phyloP scores from a whole-genome alignment of 2,329 filamentous ascomycete genomes.

The Clonostachys chloroleuca region DNA sequence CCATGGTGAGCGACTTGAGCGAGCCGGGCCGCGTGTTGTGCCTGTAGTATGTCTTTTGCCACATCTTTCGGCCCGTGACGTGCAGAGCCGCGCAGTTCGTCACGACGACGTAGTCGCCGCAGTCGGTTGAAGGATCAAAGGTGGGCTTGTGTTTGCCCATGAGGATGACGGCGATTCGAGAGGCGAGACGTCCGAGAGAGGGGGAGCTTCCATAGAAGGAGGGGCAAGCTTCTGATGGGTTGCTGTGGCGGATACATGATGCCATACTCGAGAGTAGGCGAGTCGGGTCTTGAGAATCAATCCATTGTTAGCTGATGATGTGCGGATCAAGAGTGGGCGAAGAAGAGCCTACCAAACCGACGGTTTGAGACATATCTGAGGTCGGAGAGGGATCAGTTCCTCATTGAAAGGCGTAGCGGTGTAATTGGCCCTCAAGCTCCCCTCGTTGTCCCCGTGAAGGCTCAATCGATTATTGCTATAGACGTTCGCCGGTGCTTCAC shows the following conservation, averaged over 20 bases:
- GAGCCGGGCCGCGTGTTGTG: slow-evolving; percentile 89
- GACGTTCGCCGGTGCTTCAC: too few species aligned
- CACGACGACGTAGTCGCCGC: slow-evolving; percentile 97
- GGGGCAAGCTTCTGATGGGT: slow-evolving; percentile 59
- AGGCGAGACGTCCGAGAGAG: slow-evolving; percentile 85
- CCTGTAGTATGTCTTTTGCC: slow-evolving; percentile 93
- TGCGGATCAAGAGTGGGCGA: slow-evolving; percentile 1
- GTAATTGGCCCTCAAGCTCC: not conserved
- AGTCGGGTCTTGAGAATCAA: slow-evolving; percentile 69
- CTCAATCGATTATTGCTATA: too few species aligned
- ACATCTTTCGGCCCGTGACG: slow-evolving; percentile 86
- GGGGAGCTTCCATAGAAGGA: slow-evolving; percentile 46
- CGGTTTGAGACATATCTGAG: slow-evolving; percentile 69
- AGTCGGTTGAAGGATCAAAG: slow-evolving; percentile 95
- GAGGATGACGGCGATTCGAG: slow-evolving; percentile 77
- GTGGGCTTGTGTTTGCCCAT: slow-evolving; percentile 99
- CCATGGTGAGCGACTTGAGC: slow-evolving; percentile 88
- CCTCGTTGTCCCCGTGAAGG: not conserved
- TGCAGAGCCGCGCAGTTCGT: slow-evolving; percentile 83
- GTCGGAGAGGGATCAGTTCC: slow-evolving; percentile 9
- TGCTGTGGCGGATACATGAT: slow-evolving; percentile 71
- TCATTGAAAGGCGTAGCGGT: slow-evolving; percentile 1
- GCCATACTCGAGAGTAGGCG: slow-evolving; percentile 95
- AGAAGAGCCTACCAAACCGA: slow-evolving; percentile 59
- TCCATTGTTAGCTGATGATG: not conserved